Evolutionary conservation across 306 rosid genomes (phyloP).

Genomic region (Psophocarpus tetragonolobus): DNA sequence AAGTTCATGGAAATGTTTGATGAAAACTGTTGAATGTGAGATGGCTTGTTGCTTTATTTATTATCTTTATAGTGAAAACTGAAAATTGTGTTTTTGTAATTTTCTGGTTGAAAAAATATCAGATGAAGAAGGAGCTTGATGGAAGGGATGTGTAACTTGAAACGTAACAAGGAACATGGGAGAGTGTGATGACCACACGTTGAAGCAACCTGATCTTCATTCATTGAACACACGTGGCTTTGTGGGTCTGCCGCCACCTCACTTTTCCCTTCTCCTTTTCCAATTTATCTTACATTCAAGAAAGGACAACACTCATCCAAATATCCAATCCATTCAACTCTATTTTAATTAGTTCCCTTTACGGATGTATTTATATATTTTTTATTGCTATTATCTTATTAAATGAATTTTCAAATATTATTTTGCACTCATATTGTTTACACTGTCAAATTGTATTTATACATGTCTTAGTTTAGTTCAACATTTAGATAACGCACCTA

Average conservation of each 20-base stretch:
- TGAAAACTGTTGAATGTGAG: background rate
- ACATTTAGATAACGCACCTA: too few relatives aligned
- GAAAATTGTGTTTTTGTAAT: slow-evolving; percentile 23
- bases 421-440: too few relatives aligned
- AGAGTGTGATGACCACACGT: slow-evolving; percentile 93
- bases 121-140: slow-evolving; percentile 8
- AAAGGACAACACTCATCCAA: too few relatives aligned
- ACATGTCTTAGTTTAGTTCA: too few relatives aligned
- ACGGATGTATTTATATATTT: too few relatives aligned
- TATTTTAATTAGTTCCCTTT: too few relatives aligned
- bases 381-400: too few relatives aligned
- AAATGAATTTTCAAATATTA: too few relatives aligned
- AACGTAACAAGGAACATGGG: slow-evolving; percentile 40
- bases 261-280: background rate
- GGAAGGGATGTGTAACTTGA: slow-evolving; percentile 9
- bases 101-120: slow-evolving; percentile 43
- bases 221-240: slow-evolving; percentile 57
- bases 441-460: too few relatives aligned
- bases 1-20: slow-evolving; percentile 5
- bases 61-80: slow-evolving; percentile 15
- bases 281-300: background rate
- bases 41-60: slow-evolving; percentile 18
- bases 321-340: too few relatives aligned
- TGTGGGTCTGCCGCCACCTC: slow-evolving; percentile 43
- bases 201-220: slow-evolving; percentile 60